Conservation (phyloP, 805 yeast genomes). For the Jamesozyma lodderae region DNA sequence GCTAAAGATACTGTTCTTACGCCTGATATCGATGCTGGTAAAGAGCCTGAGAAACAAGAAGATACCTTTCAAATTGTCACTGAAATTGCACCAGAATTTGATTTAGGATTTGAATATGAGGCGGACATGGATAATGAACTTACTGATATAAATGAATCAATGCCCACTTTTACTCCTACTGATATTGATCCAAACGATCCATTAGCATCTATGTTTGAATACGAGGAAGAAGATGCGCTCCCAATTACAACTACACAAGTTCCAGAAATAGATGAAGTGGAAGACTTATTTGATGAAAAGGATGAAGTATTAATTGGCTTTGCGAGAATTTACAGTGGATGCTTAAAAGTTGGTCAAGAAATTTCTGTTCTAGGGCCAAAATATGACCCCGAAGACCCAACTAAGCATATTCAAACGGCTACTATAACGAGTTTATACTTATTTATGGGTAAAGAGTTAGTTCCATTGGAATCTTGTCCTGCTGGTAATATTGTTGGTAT, state of each 20-base stretch:
- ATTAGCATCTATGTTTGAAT: conserved; percentile 33
- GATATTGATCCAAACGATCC: conserved; percentile 33
- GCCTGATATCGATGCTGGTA: conserved; percentile 15
- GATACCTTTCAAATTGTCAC: conserved; percentile 17
- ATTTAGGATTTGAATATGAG: conserved; percentile 19
- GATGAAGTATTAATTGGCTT: conserved; percentile 76
- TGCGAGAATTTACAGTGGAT: conserved; percentile 83
- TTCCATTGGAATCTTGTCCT: conserved; percentile 70
- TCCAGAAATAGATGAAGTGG: conserved; percentile 39
- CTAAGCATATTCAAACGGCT: conserved; percentile 46
- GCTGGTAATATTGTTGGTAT: conserved; percentile 95
- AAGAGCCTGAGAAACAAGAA: conserved; percentile 3
- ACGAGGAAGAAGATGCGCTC: conserved; percentile 47
- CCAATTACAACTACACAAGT: conserved; percentile 25
- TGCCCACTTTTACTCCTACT: conserved; percentile 22
- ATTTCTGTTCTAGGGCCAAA: conserved; percentile 79
- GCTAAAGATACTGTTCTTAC: conserved; percentile 23
- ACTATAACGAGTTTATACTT: conserved; percentile 63
- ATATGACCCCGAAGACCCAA: conserved; percentile 58
- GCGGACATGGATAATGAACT: conserved; percentile 10
- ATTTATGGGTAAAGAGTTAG: conserved; percentile 87
- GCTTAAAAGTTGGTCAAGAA: conserved; percentile 63
- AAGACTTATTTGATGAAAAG: conserved; percentile 37
- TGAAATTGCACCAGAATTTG: conserved; percentile 22
- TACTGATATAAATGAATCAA: conserved; percentile 14